Conservation (phyloP, 805 yeast species). For the Ogataea minuta region DNA sequence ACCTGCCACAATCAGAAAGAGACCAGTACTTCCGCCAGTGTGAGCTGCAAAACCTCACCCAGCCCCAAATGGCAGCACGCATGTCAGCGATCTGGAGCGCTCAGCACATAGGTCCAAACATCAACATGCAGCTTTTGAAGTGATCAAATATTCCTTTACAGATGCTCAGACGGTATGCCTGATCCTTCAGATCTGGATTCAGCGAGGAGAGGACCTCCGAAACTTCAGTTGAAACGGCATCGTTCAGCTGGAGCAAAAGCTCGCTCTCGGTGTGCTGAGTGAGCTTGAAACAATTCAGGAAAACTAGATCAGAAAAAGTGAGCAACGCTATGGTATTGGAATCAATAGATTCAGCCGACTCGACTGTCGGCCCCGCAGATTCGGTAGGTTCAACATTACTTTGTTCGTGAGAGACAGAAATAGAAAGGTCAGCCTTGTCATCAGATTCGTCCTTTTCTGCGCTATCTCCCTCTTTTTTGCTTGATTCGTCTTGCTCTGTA, state of each 20-base stretch:
- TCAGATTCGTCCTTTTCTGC: not conserved
- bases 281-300: slow-evolving; percentile 19
- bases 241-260: not conserved
- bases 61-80: slow-evolving; percentile 1
- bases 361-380: not conserved
- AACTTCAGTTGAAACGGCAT: not conserved
- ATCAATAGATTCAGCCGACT: not conserved
- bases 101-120: slow-evolving; percentile 22
- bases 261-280: slow-evolving; percentile 8
- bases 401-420: not conserved
- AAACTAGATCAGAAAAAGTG: slow-evolving; percentile 20
- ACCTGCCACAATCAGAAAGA: slow-evolving; percentile 20
- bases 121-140: slow-evolving; percentile 18
- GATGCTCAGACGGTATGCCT: slow-evolving; percentile 6
- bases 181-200: slow-evolving; percentile 11
- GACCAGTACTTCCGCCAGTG: slow-evolving; percentile 19
- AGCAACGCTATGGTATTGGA: slow-evolving; percentile 9
- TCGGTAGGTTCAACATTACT: not conserved
- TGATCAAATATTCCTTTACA: slow-evolving; percentile 19
- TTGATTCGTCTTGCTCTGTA: not conserved
- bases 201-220: slow-evolving; percentile 2
- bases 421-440: not conserved
- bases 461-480: not conserved
- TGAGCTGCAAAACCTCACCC: slow-evolving; percentile 20
- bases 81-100: slow-evolving; percentile 1